Evolutionary conservation across 2,329 filamentous ascomycete species (phyloP).

Genomic region (Apiospora hydei): DNA sequence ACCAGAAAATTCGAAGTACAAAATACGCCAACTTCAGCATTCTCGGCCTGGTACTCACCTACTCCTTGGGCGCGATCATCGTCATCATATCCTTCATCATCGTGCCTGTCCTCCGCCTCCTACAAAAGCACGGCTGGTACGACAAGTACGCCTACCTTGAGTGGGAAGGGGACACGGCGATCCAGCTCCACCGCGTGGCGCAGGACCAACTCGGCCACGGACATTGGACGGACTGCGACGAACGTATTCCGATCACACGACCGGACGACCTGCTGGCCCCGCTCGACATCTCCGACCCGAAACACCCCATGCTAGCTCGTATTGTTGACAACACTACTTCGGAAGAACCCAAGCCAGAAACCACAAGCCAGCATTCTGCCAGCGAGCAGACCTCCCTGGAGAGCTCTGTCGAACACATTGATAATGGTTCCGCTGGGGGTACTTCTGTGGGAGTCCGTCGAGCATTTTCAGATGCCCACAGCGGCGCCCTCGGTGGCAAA

Average conservation of each 20-base stretch:
- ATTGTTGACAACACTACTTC: neutral
- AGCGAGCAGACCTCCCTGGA: neutral
- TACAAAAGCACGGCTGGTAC: neutral
- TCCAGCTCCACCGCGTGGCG: conserved; percentile 16
- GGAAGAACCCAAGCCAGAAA: too few species aligned
- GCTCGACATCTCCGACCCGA: neutral
- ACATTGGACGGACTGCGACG: neutral
- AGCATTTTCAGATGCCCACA: neutral
- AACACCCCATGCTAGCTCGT: conserved; percentile 4
- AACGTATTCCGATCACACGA: neutral
- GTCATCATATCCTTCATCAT: neutral
- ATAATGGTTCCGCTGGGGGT: neutral
- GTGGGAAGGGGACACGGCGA: neutral
- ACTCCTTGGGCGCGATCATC: neutral
- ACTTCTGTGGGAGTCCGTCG: neutral
- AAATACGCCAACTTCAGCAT: neutral
- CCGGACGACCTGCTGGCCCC: neutral
- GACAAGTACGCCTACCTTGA: conserved; percentile 1
- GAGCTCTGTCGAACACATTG: neutral
- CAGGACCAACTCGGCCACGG: conserved; percentile 12
- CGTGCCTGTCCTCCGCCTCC: neutral
- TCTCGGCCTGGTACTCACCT: neutral
- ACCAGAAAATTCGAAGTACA: conserved; percentile 3
- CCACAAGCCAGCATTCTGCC: neutral
- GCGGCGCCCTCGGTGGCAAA: too few species aligned